A percentile compares a stretch with the other conserved stretches of the same genome.
phyloP scores from a whole-genome alignment of 257 asterid species.

The Jacaranda mimosifolia region DNA sequence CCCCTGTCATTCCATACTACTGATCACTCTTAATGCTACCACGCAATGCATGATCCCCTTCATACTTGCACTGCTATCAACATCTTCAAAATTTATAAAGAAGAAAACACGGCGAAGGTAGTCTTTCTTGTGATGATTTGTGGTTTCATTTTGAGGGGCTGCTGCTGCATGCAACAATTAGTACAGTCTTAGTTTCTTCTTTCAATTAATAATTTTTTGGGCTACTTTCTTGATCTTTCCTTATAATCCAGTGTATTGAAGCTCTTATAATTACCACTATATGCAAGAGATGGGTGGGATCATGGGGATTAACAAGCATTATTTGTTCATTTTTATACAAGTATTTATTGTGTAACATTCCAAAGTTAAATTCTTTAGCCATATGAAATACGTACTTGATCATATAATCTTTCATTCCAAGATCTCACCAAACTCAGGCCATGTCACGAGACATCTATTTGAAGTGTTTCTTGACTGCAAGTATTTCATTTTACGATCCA shows the following conservation, averaged over 20 bases:
- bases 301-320: constrained; percentile 18
- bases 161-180: constrained; percentile 16
- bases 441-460: too few species aligned
- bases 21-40: constrained; percentile 20
- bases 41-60: constrained; percentile 3
- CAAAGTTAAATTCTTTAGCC: not conserved
- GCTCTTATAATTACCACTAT: constrained; percentile 15
- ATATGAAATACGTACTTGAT: not conserved
- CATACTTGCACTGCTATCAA: constrained; percentile 14
- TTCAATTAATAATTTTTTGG: constrained; percentile 27
- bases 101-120: constrained; percentile 1
- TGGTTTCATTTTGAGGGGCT: constrained; percentile 12
- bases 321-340: constrained; percentile 30
- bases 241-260: constrained; percentile 21
- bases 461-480: too few species aligned
- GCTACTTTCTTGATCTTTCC: not conserved
- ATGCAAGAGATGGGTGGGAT: constrained; percentile 35
- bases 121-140: not conserved
- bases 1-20: constrained; percentile 47
- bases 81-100: not conserved
- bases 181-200: constrained; percentile 29
- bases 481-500: too few species aligned
- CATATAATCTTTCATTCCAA: not conserved
- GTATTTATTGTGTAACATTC: constrained; percentile 25
- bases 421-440: too few species aligned